Base-by-base conservation (phyloP, 768 basidiomycete species). In the Leccinum truebloodii region DNA sequence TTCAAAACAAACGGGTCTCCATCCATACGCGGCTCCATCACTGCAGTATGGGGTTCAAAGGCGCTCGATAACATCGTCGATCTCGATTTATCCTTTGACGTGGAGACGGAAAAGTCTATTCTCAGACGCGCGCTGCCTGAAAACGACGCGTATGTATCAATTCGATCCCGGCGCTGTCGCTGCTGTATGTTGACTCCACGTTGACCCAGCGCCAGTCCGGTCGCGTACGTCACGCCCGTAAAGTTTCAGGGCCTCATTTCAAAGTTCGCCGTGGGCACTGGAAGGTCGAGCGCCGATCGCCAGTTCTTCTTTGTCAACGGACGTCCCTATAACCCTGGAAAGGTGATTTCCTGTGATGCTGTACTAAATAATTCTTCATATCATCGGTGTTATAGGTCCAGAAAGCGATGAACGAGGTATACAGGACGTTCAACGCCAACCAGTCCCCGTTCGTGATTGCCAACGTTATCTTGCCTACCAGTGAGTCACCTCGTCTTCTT, bases 261-360 rank as follows among this genome's bases (percentile, higher is more conserved):
- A 1, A 90, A 88, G 62, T 95, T 97, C 61, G 67, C 82, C 0
- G 76, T 87, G 14, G 89, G 88, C 0, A 84, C 83, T 62, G 95
- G 95, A 6, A 78, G 96, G 41, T 81, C 86, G 2, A 86, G 88
- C 5, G 82, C 86, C 0, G 97, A 98, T 69, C 77, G 95, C 2
- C 97, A 98, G 65, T 98, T 92, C 73, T 91, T 92, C 75, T 99
- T 87, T 65, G 79, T 98, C 65, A 98, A 99, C 65, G 91, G 93
- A 0, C 80, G 97, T 18, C 97, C 97, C 1, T 95, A 92, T 67
- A 86, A 83, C 63, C 79, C 90, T 9, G 75, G 79, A 18, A 95
- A 92, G 80, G 94, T 90, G 49, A 13, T 71, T 55, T 26, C 2
- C 9, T 44, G 4, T 7, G 4, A 44, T 59, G 34, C 52, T 52